phyloP scores from a whole-genome alignment of 208 protist species.

The Trypanosomatidae sp. region DNA sequence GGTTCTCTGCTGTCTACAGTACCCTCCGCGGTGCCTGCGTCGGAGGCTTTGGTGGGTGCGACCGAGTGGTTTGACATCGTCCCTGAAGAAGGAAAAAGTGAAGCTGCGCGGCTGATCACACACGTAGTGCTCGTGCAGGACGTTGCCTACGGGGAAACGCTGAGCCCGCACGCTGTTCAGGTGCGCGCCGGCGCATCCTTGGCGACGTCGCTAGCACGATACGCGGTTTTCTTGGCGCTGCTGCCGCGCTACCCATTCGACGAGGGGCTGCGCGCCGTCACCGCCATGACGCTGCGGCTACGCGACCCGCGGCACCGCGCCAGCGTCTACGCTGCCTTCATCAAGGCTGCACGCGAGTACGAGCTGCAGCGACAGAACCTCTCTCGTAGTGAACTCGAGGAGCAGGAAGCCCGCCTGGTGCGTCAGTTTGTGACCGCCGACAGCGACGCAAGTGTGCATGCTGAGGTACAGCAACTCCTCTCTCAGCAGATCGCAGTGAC shows the following conservation, averaged over 20 bases:
- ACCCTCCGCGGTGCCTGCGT: not conserved
- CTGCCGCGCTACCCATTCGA: constrained; percentile 51
- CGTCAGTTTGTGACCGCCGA: constrained; percentile 60
- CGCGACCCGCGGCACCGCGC: constrained; percentile 51
- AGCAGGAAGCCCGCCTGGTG: constrained; percentile 64
- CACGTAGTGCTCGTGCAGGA: constrained; percentile 66
- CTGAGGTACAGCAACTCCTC: constrained; percentile 61
- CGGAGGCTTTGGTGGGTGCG: not conserved
- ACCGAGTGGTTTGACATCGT: constrained; percentile 47
- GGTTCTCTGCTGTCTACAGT: constrained; percentile 4
- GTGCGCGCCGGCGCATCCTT: constrained; percentile 45
- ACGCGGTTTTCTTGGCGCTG: constrained; percentile 52
- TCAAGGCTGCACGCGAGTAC: constrained; percentile 48
- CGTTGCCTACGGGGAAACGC: constrained; percentile 56
- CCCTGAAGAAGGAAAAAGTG: constrained; percentile 32
- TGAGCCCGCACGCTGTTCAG: constrained; percentile 56
- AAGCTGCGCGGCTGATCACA: constrained; percentile 57
- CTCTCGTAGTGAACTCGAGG: constrained; percentile 47
- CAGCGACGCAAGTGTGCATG: constrained; percentile 27
- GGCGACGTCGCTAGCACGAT: constrained; percentile 36
- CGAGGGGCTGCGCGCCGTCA: constrained; percentile 44
- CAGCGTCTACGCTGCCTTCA: constrained; percentile 65
- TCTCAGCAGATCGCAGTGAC: constrained; percentile 40
- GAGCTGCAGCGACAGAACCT: constrained; percentile 44
- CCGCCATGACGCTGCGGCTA: constrained; percentile 58